Base-by-base conservation (phyloP, 495 filamentous ascomycete genomes). In the Cercophora scortea region DNA sequence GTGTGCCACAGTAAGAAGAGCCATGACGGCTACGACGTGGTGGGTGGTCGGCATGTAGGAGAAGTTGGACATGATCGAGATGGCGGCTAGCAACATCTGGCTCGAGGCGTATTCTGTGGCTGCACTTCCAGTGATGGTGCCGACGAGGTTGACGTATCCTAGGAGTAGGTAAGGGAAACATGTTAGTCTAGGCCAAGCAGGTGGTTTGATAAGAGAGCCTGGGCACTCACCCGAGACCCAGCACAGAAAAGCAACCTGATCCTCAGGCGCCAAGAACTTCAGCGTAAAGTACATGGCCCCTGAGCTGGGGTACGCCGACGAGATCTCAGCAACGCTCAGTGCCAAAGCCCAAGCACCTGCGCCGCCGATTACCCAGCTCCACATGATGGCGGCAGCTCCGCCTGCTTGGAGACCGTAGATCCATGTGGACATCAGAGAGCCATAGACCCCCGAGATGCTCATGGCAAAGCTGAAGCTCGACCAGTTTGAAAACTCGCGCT, bases 141-240 rank as follows among this genome's bases (percentile, higher is more conserved):
- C 84, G 5, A 85, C 70, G 2, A 88, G 73, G 54, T 85, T 87
- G 61, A 86, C 73, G 79, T 84, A 88, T 0, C 84, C 84, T 67
- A 25, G 8, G 4, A 15, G n/a, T 12, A 41, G 34, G 25, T 25
- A 25, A 25, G 5, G 25, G 5, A 25, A 25, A 25, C 2, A 25
- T 5, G 25, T 25, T 25, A 25, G 25, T 25, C 25, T 5, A 25
- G 5, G 25, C 25, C 25, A 25, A 25, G 5, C 25, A 25, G 25
- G 5, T 25, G 5, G 25, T 5, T 5, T 25, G 25, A 25, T 25
- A 25, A 25, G 25, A 25, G 25, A 25, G 25, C 25, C 10, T 3
- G 13, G 47, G 25, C 35, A 45, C 53, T 15, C 49, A 57, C 64
- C 64, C 6, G 63, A 73, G 25, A 80, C 64, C 77, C 77, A 79